These are phyloP conservation scores for Leishmania aethiopica DNA, from an alignment of 208 protist genomes.

Conservation along the genomic window DNA sequence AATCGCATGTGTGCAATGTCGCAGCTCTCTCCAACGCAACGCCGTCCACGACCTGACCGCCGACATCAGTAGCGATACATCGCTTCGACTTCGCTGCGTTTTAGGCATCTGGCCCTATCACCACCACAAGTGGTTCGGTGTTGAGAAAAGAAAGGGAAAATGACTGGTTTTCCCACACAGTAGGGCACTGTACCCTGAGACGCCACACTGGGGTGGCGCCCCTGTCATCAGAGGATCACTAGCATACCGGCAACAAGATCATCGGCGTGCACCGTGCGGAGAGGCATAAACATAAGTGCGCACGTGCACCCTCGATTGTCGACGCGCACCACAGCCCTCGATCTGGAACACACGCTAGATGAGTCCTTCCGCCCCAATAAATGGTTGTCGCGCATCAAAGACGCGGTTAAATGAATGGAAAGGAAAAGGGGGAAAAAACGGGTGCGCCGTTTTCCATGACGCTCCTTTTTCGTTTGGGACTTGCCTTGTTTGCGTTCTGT, in stretches of 20 bases:
- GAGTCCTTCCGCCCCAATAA: background rate
- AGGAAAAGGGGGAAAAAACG: constrained; percentile 8
- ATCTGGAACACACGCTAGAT: background rate
- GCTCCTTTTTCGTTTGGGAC: background rate
- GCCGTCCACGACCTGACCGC: background rate
- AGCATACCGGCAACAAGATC: background rate
- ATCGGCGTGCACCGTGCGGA: background rate
- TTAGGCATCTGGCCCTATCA: background rate
- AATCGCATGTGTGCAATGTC: background rate
- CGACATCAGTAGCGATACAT: background rate
- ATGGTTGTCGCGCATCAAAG: background rate
- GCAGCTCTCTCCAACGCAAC: background rate
- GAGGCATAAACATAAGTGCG: background rate
- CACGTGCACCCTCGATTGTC: background rate
- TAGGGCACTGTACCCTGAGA: background rate
- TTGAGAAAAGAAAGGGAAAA: background rate
- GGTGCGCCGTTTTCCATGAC: background rate
- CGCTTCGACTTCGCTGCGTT: background rate
- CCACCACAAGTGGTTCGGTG: background rate
- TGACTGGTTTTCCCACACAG: background rate
- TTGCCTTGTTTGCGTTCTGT: background rate
- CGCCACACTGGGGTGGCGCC: background rate
- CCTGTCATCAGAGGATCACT: background rate
- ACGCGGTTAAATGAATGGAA: constrained; percentile 14
- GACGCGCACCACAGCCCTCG: background rate